Base-by-base conservation (phyloP, 257 asterid genomes). In the Datura wrightii region DNA sequence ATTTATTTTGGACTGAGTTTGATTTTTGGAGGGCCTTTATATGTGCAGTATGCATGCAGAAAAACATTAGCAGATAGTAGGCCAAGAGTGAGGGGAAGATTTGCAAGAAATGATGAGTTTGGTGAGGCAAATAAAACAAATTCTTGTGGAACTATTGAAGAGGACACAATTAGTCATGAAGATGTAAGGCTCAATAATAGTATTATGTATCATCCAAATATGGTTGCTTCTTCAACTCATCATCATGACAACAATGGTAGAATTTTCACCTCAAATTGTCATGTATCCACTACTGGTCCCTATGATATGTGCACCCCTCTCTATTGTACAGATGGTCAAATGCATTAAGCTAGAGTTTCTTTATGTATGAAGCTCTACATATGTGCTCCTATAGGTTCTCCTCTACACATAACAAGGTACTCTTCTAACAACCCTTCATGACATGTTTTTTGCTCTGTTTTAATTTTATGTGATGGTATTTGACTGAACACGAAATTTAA, bases 41-140 rank as follows among this genome's bases (percentile, higher is more conserved):
- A 24, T 24, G 31, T 88, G 90, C 92, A 95, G 98, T 95, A 95
- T 86, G 98, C 98, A 10, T 95, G 98, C 85, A 94, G 98, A 54
- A 95, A 95, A 90, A 95, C 98, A 53, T 91, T 95, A 11, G 98
- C 98, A 62, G 98, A 95, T 84, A 94, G 98, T 83, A 88, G 98
- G 88, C 98, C 98, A 10, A 90, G 98, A 8, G 98, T 95, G 11
- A 89, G 98, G 88, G 98, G 98, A 78, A 90, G 98, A 88, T 95
- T 95, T 59, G 96, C 98, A 0, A 95, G 94, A 90, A 94, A 94
- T 46, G 97, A 95, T 42, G 98, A 93, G 83, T 82, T 89, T 44
- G 91, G 92, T 65, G 93, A 91, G 63, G 67, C 86, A 18, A 86
- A 89, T 6, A 90, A 95, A 87, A 83, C 87, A 69, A 69, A 76